Evolutionary conservation across 2,329 filamentous ascomycete species (phyloP).

Genomic region (Paecilomyces sp.): DNA sequence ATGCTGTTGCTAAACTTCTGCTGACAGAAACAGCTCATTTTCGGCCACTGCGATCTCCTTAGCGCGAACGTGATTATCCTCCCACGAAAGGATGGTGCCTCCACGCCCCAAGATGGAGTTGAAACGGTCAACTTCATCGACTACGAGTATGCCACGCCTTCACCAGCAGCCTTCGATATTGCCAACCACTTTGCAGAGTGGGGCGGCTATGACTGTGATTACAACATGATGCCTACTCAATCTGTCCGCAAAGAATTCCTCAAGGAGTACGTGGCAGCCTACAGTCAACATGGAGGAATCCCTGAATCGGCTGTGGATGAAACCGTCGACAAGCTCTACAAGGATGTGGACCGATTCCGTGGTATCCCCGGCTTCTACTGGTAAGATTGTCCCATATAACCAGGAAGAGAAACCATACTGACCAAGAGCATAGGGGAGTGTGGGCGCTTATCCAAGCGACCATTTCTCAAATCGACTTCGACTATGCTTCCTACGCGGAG

Average conservation of each 20-base stretch:
- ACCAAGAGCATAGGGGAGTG: conserved; percentile 63
- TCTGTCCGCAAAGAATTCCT: conserved; percentile 74
- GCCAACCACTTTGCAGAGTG: conserved; percentile 98
- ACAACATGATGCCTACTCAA: conserved; percentile 69
- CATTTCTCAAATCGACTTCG: conserved; percentile 93
- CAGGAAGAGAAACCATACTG: neutral
- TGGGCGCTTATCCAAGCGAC: conserved; percentile 93
- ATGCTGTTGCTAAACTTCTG: neutral
- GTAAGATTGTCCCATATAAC: conserved; percentile 18
- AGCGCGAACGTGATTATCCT: conserved; percentile 92
- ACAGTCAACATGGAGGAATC: conserved; percentile 47
- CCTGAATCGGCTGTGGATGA: conserved; percentile 43
- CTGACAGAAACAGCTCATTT: conserved; percentile 59
- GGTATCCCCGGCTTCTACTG: conserved; percentile 83
- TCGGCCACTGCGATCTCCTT: conserved; percentile 93
- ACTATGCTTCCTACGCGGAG: conserved; percentile 90
- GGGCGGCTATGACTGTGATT: conserved; percentile 95
- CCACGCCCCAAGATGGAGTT: conserved; percentile 26
- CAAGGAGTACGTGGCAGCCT: conserved; percentile 71
- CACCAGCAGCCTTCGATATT: conserved; percentile 90
- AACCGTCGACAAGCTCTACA: conserved; percentile 62
- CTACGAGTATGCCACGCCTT: conserved; percentile 95
- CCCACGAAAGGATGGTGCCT: conserved; percentile 30
- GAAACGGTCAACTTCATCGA: conserved; percentile 80
- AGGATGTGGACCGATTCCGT: conserved; percentile 79